phyloP scores from a whole-genome alignment of 164 flowering plant species.

The Brasenia schreberi region DNA sequence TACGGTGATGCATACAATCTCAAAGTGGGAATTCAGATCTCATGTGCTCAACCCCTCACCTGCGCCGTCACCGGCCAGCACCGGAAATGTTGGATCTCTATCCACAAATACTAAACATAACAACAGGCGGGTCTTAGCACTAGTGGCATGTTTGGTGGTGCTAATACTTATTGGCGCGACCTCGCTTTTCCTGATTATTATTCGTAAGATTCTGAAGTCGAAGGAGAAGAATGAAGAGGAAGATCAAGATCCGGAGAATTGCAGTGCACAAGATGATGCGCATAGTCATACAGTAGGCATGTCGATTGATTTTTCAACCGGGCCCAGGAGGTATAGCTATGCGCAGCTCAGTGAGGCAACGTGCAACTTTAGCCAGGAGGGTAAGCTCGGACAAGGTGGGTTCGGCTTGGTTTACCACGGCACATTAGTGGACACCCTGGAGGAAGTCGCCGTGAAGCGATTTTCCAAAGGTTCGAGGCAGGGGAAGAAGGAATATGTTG shows the following conservation, averaged over 20 bases:
- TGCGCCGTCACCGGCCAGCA: neutral
- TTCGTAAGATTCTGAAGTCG: neutral
- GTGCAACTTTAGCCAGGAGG: constrained; percentile 12
- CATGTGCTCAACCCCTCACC: neutral
- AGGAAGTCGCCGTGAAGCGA: constrained; percentile 25
- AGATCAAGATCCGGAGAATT: neutral
- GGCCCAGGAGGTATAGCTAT: constrained; percentile 15
- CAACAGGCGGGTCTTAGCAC: neutral
- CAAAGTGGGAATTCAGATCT: constrained; percentile 10
- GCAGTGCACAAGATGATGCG: neutral
- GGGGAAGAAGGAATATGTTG: constrained; percentile 32
- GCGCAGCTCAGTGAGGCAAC: constrained; percentile 17
- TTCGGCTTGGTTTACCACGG: constrained; percentile 36
- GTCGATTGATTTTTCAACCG: constrained; percentile 3
- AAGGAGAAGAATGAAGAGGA: neutral
- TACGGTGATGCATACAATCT: constrained; percentile 12
- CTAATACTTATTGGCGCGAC: neutral
- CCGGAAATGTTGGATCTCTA: neutral
- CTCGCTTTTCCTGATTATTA: too few relatives aligned
- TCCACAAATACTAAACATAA: neutral
- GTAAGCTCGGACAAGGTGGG: constrained; percentile 24
- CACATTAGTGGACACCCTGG: constrained; percentile 8
- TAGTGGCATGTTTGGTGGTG: neutral
- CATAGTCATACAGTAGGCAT: neutral
- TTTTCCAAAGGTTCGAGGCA: constrained; percentile 28